Percentiles rank a stretch among this genome's conserved stretches.
These are phyloP conservation scores for Apostasia ramifera DNA, from an alignment of 106 monocot genomes.

Conservation along the genomic window DNA sequence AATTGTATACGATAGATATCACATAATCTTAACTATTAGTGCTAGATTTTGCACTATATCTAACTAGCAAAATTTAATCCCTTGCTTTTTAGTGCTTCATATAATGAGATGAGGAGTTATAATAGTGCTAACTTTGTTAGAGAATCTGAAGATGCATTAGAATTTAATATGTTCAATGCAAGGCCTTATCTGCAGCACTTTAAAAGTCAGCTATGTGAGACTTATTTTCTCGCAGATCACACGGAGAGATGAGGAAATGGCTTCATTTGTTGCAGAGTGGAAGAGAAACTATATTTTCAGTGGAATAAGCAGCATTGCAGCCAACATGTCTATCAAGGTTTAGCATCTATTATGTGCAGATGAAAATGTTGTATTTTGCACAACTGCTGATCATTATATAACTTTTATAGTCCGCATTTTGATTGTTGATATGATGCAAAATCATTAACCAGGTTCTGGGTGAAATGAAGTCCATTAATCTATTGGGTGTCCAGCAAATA, in stretches of 20 bases:
- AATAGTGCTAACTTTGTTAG: too few relatives aligned
- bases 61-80: too few relatives aligned
- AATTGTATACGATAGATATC: too few relatives aligned
- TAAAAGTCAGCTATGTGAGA: too few relatives aligned
- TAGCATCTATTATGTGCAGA: not conserved
- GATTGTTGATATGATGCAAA: not conserved
- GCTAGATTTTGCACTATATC: too few relatives aligned
- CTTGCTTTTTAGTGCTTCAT: too few relatives aligned
- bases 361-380: conserved; percentile 3
- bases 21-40: too few relatives aligned
- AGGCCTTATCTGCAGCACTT: too few relatives aligned
- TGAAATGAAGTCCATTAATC: conserved; percentile 95
- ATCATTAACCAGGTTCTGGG: conserved; percentile 48
- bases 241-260: conserved; percentile 90
- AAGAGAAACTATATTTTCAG: conserved; percentile 98
- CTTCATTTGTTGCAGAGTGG: conserved; percentile 72
- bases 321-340: conserved; percentile 87
- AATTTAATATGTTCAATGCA: too few relatives aligned
- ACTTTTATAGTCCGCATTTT: not conserved
- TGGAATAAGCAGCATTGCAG: conserved; percentile 85
- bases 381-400: not conserved
- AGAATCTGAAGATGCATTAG: too few relatives aligned
- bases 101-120: too few relatives aligned
- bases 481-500: conserved; percentile 94
- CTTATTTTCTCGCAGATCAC: conserved; percentile 41